phyloP scores from a whole-genome alignment of 352 stramenopile species.

The Aphanomyces cochlioides region DNA sequence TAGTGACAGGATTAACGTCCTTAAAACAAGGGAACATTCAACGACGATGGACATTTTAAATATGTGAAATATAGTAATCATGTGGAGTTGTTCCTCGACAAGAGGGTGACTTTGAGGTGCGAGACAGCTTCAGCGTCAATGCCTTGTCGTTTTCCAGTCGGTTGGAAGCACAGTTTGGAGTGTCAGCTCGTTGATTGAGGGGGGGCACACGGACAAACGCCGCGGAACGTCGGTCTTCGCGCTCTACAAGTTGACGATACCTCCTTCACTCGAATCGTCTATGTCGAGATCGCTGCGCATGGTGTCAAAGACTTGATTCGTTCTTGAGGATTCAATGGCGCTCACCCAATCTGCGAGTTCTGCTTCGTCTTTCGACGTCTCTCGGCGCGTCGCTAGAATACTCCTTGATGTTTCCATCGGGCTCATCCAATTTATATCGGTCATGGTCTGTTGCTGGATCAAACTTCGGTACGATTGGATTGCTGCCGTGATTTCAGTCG shows the following conservation, averaged over 20 bases:
- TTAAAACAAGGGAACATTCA: no score
- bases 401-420: conserved; percentile 24
- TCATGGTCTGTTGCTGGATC: conserved; percentile 19
- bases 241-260: conserved; percentile 16
- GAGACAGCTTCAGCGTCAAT: no score
- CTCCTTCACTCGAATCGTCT: background rate
- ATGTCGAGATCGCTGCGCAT: conserved; percentile 7
- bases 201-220: no score
- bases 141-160: no score
- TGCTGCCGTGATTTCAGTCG: background rate
- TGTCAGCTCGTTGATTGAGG: no score
- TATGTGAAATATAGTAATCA: no score
- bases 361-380: conserved; percentile 4
- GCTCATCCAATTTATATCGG: conserved; percentile 8
- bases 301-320: conserved; percentile 17
- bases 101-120: no score
- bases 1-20: no score
- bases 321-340: conserved; percentile 16
- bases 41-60: no score
- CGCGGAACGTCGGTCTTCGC: background rate
- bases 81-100: no score
- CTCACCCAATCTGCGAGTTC: conserved; percentile 25
- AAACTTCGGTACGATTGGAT: conserved; percentile 16
- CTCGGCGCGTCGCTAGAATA: conserved; percentile 10
- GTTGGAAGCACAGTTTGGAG: no score